Evolutionary conservation across 1,284 basidiomycete genomes (phyloP).

Genomic region (Austroboletus olivaceoglutinosus): DNA sequence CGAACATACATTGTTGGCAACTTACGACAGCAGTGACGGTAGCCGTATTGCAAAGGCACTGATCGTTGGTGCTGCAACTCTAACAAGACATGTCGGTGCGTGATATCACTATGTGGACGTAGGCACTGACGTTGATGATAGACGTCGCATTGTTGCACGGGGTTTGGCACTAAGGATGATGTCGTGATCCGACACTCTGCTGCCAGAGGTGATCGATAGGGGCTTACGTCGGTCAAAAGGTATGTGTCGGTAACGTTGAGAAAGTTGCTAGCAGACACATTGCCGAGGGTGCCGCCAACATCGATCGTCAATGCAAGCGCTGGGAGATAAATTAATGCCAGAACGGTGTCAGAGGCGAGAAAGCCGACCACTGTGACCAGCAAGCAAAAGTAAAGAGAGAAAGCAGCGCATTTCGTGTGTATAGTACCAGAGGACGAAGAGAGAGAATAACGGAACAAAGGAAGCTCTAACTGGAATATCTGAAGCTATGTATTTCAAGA

Average conservation of each 20-base stretch:
- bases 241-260: conserved; percentile 42
- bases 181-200: background rate
- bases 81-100: conserved; percentile 1
- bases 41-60: conserved; percentile 50
- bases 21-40: conserved; percentile 41
- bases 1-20: conserved; percentile 68
- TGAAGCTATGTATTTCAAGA: no score
- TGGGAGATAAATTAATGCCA: conserved; percentile 16
- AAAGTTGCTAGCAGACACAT: conserved; percentile 45
- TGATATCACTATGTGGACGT: background rate
- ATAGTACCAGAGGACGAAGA: conserved; percentile 16
- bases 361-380: conserved; percentile 53
- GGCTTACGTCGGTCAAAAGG: conserved; percentile 42
- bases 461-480: no score
- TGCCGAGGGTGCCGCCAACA: conserved; percentile 37
- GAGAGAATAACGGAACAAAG: background rate
- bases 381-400: conserved; percentile 40
- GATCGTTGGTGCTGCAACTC: conserved; percentile 35
- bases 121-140: conserved; percentile 39
- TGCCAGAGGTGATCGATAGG: background rate
- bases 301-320: conserved; percentile 52
- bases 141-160: conserved; percentile 39
- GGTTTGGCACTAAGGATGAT: conserved; percentile 43
- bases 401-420: conserved; percentile 29
- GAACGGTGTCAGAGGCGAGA: background rate